Evolutionary conservation across 495 filamentous ascomycete genomes (phyloP).

Genomic region (Mytilinidion resinicola): DNA sequence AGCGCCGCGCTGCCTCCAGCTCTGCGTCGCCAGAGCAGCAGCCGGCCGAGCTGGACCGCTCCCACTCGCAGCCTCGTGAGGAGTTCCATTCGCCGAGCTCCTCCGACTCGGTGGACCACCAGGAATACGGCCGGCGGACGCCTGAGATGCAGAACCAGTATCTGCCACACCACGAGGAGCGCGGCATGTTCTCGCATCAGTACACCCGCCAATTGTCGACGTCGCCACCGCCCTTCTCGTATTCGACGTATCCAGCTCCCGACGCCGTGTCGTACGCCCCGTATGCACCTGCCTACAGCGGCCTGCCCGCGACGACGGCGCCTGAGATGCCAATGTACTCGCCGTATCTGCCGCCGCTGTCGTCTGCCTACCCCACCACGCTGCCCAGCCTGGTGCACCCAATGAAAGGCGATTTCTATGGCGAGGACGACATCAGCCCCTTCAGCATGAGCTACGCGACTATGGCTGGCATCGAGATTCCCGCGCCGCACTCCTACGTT

Average conservation of each 20-base stretch:
- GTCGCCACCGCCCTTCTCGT: conserved; percentile 65
- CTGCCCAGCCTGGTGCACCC: conserved; percentile 63
- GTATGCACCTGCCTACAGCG: conserved; percentile 62
- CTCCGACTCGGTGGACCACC: conserved; percentile 30
- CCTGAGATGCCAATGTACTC: conserved; percentile 51
- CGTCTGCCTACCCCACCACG: conserved; percentile 51
- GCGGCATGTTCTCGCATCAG: conserved; percentile 57
- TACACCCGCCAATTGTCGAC: conserved; percentile 65
- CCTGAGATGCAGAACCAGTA: conserved; percentile 32
- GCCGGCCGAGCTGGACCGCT: conserved; percentile 46
- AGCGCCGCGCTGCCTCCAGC: conserved; percentile 80
- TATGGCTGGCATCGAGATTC: conserved; percentile 69
- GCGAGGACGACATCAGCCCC: conserved; percentile 63
- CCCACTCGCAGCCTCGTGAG: conserved; percentile 46
- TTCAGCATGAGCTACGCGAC: conserved; percentile 72
- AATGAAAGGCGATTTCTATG: conserved; percentile 55
- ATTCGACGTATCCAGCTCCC: conserved; percentile 60
- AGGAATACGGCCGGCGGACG: conserved; percentile 25
- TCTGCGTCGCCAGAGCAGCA: conserved; percentile 64
- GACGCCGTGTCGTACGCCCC: conserved; percentile 60
- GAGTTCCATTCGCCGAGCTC: conserved; percentile 45
- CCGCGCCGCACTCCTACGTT: conserved; percentile 53
- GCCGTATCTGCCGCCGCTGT: conserved; percentile 57
- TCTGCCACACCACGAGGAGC: conserved; percentile 35
- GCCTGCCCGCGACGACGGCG: conserved; percentile 47